Base-by-base conservation (phyloP, 345 rosid species). In the Gossypium longicalyx region DNA sequence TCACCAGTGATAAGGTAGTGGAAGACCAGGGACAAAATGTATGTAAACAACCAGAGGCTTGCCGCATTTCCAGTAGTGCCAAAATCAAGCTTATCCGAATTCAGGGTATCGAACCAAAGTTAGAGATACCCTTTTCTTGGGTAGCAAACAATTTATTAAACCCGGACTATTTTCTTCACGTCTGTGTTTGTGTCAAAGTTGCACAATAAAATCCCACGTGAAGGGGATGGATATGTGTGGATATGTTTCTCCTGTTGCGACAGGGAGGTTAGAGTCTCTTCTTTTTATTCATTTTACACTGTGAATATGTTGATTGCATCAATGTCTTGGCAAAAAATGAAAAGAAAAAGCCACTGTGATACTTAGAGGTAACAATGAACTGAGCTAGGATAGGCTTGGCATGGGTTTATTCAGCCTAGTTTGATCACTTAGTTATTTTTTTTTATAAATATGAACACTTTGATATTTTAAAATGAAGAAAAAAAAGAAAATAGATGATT, bases 121-220 rank as follows among this genome's bases (percentile, higher is more conserved):
- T 86, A 76, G 97, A 91, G 80, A 84, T 91, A 84, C 98, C 98
- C 1, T 89, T 94, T 76, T 89, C 97, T 9, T 94, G 98, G 98
- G 87, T 91, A 74, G 98, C 80, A 70, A 94, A 85, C 80, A 91
- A 92, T 84, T 84, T 94, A 79, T 82, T 85, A 84, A 87, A 88
- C 77, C 98, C 98, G 0, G 98, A 94, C 62, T 82, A 85, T 77
- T 94, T 87, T 74, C 91, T 94, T 72, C 98, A 92, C 62, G 78
- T 94, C n/a, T 91, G 90, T 64, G 83, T 91, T 15, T 83, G 58
- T 77, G 60, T 91, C 67, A 86, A 74, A 77, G 74, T 84, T 82
- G 77, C 85, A 76, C 67, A 17, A 25, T 80, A 45, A 65, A 77
- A 82, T 73, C 61, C 34, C 41, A 9, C 7, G 9, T 79, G 78